A percentile compares a stretch with the other conserved stretches of the same genome.
phyloP scores from a whole-genome alignment of 1,139 yeast species.

The Yamadazyma sp. region DNA sequence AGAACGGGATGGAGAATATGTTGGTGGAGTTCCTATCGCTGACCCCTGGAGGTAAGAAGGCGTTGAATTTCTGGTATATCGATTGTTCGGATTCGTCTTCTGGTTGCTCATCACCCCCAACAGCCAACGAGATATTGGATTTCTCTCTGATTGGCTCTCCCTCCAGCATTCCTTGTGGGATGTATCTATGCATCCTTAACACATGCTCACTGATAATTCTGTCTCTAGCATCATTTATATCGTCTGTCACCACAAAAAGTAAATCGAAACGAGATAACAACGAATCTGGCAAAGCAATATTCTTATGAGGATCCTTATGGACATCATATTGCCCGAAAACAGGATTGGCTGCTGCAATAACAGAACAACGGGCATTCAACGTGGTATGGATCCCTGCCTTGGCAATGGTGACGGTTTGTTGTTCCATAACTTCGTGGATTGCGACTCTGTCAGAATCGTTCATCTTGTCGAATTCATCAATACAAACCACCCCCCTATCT shows the following conservation, averaged over 20 bases:
- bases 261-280: slow-evolving; percentile 94
- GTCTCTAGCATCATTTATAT: slow-evolving; percentile 81
- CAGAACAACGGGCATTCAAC: slow-evolving; percentile 94
- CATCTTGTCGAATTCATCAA: slow-evolving; percentile 98
- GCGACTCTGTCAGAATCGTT: slow-evolving; percentile 96
- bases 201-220: slow-evolving; percentile 93
- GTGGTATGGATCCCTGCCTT: slow-evolving; percentile 98
- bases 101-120: slow-evolving; percentile 64
- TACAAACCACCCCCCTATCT: slow-evolving; percentile 95
- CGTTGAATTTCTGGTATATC: slow-evolving; percentile 80
- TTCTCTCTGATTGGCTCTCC: slow-evolving; percentile 93
- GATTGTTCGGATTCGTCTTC: slow-evolving; percentile 56
- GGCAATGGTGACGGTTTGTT: slow-evolving; percentile 97
- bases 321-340: slow-evolving; percentile 96
- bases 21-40: slow-evolving; percentile 46
- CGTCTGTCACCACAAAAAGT: slow-evolving; percentile 93
- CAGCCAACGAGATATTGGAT: slow-evolving; percentile 67
- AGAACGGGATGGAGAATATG: slow-evolving; percentile 77
- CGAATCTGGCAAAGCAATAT: slow-evolving; percentile 96
- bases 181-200: slow-evolving; percentile 85
- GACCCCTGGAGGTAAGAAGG: slow-evolving; percentile 82
- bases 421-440: slow-evolving; percentile 99
- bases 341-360: slow-evolving; percentile 98
- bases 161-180: slow-evolving; percentile 86
- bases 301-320: slow-evolving; percentile 94